Conservation (phyloP, 2,329 filamentous ascomycete genomes). For the Setomelanomma holmii region DNA sequence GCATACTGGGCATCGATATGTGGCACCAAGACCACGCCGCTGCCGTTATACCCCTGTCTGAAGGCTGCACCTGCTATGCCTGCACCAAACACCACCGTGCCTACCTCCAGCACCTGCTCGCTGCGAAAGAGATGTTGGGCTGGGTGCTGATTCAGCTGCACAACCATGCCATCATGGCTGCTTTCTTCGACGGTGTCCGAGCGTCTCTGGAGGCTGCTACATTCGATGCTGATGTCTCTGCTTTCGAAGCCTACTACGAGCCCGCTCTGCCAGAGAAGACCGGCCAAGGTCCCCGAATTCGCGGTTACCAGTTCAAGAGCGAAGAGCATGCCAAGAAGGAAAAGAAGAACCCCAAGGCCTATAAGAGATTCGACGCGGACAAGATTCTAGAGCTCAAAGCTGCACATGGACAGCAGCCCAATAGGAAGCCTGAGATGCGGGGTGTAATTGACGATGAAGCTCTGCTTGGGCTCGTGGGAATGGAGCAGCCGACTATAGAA, state of each 20-base stretch:
- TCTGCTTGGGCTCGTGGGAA: conserved; percentile 34
- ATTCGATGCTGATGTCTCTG: conserved; percentile 61
- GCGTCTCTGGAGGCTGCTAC: conserved; percentile 64
- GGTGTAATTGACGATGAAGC: conserved; percentile 46
- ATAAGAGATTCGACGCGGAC: conserved; percentile 34
- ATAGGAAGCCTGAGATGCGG: conserved; percentile 29
- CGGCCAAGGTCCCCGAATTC: conserved; percentile 71
- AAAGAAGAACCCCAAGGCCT: conserved; percentile 44
- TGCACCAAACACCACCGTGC: conserved; percentile 85
- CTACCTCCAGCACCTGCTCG: conserved; percentile 85
- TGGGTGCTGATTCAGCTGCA: conserved; percentile 94
- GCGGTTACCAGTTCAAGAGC: conserved; percentile 45
- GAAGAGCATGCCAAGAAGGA: conserved; percentile 36
- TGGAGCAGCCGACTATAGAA: conserved; percentile 15
- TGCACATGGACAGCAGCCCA: conserved; percentile 40
- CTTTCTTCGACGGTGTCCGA: conserved; percentile 77
- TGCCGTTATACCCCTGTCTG: conserved; percentile 67
- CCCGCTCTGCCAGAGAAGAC: conserved; percentile 74
- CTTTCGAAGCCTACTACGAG: conserved; percentile 74
- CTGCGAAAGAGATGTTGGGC: conserved; percentile 93
- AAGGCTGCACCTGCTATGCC: conserved; percentile 78
- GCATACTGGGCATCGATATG: conserved; percentile 75
- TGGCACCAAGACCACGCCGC: conserved; percentile 69
- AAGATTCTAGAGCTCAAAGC: conserved; percentile 34
- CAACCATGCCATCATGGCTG: conserved; percentile 76